These are phyloP conservation scores for Ophiocordyceps camponoti-leonardi DNA, from an alignment of 2,329 filamentous ascomycete species.

Conservation along the genomic window DNA sequence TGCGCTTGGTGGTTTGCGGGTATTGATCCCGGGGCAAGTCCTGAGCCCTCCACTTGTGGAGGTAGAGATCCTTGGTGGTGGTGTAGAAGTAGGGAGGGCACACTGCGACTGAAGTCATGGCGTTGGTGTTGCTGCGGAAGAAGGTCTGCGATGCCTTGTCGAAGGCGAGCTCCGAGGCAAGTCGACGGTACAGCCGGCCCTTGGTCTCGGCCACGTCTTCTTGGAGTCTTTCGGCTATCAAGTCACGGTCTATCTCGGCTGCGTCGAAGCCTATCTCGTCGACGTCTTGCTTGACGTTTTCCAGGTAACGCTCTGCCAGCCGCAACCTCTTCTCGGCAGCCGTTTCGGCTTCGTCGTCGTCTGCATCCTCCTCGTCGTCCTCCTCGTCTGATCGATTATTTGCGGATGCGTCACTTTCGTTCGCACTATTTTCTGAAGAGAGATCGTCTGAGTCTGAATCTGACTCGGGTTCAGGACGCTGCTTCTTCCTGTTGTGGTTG, in stretches of 20 bases:
- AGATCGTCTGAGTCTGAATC: slow-evolving; percentile 46
- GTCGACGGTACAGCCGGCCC: slow-evolving; percentile 69
- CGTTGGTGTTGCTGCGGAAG: slow-evolving; percentile 62
- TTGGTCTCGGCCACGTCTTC: slow-evolving; percentile 88
- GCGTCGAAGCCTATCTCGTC: slow-evolving; percentile 80
- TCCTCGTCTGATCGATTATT: background rate
- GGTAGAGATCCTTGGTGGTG: slow-evolving; percentile 63
- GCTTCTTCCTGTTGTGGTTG: background rate
- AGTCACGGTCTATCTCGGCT: slow-evolving; percentile 77
- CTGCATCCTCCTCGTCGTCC: background rate
- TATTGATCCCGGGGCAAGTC: slow-evolving; percentile 43
- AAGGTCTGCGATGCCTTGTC: slow-evolving; percentile 47
- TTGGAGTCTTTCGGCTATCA: slow-evolving; percentile 78
- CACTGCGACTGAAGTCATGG: slow-evolving; percentile 64
- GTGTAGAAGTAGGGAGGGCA: slow-evolving; percentile 75
- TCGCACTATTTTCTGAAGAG: slow-evolving; percentile 8
- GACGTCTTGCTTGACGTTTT: slow-evolving; percentile 72
- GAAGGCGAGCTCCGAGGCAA: slow-evolving; percentile 60
- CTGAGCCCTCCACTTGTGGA: slow-evolving; percentile 83
- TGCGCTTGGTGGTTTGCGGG: slow-evolving; percentile 38
- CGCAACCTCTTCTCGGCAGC: slow-evolving; percentile 73
- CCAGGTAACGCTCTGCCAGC: slow-evolving; percentile 81
- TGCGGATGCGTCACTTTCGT: slow-evolving; percentile 32
- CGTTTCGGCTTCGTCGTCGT: slow-evolving; percentile 68
- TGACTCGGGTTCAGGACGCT: slow-evolving; percentile 63